Percentiles rank a stretch among this genome's conserved stretches.
Evolutionary conservation across 1,284 basidiomycete genomes (phyloP).

Genomic region (Puccinia brachypodii): DNA sequence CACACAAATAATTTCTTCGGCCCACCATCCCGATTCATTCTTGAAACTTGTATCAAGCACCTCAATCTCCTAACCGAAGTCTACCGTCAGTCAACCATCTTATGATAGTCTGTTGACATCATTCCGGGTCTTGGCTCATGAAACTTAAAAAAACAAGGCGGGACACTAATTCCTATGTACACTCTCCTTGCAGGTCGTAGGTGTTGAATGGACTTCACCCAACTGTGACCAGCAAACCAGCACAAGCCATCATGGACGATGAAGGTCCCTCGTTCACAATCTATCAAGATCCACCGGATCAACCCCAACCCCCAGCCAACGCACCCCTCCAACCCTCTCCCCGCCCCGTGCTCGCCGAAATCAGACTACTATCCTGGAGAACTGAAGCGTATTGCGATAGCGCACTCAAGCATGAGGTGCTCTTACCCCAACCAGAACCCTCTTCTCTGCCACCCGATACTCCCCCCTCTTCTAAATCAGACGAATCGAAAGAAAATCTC

Average conservation of each 20-base stretch:
- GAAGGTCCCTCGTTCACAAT: slow-evolving; percentile 21
- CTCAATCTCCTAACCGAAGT: neutral
- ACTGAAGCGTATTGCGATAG: slow-evolving; percentile 10
- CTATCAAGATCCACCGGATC: slow-evolving; percentile 33
- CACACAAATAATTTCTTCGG: neutral
- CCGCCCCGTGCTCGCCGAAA: slow-evolving; percentile 9
- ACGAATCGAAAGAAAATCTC: slow-evolving; percentile 26
- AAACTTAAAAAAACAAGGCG: neutral
- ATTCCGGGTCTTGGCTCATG: neutral
- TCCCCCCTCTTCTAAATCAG: neutral
- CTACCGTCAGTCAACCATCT: neutral
- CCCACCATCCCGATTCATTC: neutral
- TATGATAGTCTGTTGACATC: neutral
- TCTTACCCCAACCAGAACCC: neutral
- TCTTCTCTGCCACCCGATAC: neutral
- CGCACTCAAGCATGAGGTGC: slow-evolving; percentile 28
- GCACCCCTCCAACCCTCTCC: neutral
- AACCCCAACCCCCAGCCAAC: neutral
- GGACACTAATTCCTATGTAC: neutral
- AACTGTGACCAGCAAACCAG: neutral
- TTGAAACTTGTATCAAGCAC: neutral
- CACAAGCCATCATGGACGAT: slow-evolving; percentile 1
- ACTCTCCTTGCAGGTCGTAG: neutral
- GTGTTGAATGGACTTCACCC: slow-evolving; percentile 28
- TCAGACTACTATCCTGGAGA: slow-evolving; percentile 13